Conservation (phyloP, 208 protist species). For the Plasmodiophora brassicae region DNA sequence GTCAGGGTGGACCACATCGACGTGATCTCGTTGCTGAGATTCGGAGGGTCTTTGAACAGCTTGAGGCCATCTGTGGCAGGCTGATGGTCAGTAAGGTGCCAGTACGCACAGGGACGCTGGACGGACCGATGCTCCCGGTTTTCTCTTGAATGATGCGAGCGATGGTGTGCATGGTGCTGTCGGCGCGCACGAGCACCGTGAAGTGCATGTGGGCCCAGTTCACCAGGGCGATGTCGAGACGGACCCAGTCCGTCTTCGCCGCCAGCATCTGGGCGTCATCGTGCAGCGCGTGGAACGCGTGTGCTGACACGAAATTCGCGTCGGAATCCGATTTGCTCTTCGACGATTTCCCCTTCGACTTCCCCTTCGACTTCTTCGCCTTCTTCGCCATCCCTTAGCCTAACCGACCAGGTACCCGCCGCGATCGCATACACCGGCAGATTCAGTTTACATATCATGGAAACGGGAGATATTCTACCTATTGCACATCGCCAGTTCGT, state of each 20-base stretch:
- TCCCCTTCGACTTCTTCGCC: neutral
- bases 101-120: neutral
- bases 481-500: no score
- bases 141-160: neutral
- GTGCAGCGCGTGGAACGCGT: neutral
- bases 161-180: neutral
- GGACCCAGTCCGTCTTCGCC: neutral
- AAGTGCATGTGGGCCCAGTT: neutral
- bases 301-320: neutral
- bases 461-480: no score
- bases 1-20: neutral
- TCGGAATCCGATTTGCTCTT: neutral
- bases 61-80: neutral
- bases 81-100: neutral
- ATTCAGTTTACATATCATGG: no score
- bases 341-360: neutral
- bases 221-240: neutral
- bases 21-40: neutral
- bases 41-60: neutral
- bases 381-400: neutral
- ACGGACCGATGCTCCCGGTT: neutral
- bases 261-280: neutral
- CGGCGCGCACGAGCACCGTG: neutral
- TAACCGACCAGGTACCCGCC: no score
- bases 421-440: no score